phyloP scores from a whole-genome alignment of 2,329 filamentous ascomycete genomes.

The Talaromyces sp. region DNA sequence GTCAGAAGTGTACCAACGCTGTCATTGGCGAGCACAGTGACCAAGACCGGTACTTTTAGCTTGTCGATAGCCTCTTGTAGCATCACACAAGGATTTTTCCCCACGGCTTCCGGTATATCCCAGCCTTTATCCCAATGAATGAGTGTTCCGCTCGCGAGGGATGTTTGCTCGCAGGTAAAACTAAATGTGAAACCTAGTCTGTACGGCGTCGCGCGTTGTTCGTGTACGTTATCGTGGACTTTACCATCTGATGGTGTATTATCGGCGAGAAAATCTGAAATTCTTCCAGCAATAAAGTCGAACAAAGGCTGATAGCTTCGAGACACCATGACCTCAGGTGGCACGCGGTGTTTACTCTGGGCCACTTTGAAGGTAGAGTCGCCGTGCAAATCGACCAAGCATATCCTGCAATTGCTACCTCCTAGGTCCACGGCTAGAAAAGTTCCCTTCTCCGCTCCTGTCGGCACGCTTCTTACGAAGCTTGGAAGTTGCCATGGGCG shows the following conservation, averaged over 20 bases:
- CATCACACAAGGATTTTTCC: slow-evolving; percentile 22
- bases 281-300: slow-evolving; percentile 21
- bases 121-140: slow-evolving; percentile 26
- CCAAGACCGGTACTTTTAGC: slow-evolving; percentile 20
- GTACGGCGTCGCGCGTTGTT: slow-evolving; percentile 4
- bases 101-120: slow-evolving; percentile 25
- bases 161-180: slow-evolving; percentile 23
- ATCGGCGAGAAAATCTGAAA: slow-evolving; percentile 18
- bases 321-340: slow-evolving; percentile 21
- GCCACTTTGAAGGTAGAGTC: slow-evolving; percentile 21
- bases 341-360: slow-evolving; percentile 21
- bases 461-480: slow-evolving; percentile 21
- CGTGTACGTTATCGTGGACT: not conserved
- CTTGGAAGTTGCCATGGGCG: slow-evolving; percentile 23
- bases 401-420: slow-evolving; percentile 24
- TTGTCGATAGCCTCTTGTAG: slow-evolving; percentile 24
- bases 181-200: slow-evolving; percentile 25
- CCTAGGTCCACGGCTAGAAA: slow-evolving; percentile 25
- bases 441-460: slow-evolving; percentile 21
- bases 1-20: slow-evolving; percentile 24
- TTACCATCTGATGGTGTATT: not conserved
- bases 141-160: slow-evolving; percentile 21
- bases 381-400: slow-evolving; percentile 22
- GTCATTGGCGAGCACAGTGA: slow-evolving; percentile 24
- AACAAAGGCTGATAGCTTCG: slow-evolving; percentile 22